phyloP scores from a whole-genome alignment of 2,329 filamentous ascomycete genomes.

The Fusarium sororula region DNA sequence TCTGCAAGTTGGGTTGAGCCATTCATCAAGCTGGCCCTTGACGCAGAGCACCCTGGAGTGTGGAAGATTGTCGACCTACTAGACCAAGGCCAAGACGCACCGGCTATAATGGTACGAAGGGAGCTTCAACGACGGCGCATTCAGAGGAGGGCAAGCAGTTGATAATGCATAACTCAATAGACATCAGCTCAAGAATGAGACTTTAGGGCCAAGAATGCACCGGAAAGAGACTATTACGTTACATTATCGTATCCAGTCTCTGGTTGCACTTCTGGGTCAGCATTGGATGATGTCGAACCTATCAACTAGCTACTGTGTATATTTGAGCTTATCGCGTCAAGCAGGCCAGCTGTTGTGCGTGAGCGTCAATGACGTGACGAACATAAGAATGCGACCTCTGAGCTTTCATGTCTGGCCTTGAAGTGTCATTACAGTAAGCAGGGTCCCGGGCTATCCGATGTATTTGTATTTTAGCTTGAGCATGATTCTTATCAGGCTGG shows the following conservation, averaged over 20 bases:
- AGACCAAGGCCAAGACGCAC: conserved; percentile 26
- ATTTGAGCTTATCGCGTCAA: neutral
- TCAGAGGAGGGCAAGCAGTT: conserved; percentile 14
- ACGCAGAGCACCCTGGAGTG: conserved; percentile 45
- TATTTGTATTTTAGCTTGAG: neutral
- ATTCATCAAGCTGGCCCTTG: conserved; percentile 42
- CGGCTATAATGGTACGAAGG: conserved; percentile 32
- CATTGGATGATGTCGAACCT: neutral
- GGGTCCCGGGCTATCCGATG: conserved; percentile 31
- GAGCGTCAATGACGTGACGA: conserved; percentile 19
- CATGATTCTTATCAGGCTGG: conserved; percentile 1
- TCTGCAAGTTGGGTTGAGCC: conserved; percentile 41
- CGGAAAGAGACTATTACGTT: neutral
- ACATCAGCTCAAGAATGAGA: neutral
- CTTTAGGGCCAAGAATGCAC: neutral
- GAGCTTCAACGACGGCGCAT: conserved; percentile 41
- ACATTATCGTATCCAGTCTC: neutral
- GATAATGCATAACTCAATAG: neutral
- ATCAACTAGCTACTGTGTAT: neutral
- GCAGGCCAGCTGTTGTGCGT: neutral
- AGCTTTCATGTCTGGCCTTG: neutral
- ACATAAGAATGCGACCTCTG: neutral
- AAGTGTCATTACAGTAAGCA: conserved; percentile 24
- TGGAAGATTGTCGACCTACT: conserved; percentile 47
- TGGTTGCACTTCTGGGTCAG: neutral